Conservation (phyloP, 306 rosid species). For the Canavalia ensiformis region DNA sequence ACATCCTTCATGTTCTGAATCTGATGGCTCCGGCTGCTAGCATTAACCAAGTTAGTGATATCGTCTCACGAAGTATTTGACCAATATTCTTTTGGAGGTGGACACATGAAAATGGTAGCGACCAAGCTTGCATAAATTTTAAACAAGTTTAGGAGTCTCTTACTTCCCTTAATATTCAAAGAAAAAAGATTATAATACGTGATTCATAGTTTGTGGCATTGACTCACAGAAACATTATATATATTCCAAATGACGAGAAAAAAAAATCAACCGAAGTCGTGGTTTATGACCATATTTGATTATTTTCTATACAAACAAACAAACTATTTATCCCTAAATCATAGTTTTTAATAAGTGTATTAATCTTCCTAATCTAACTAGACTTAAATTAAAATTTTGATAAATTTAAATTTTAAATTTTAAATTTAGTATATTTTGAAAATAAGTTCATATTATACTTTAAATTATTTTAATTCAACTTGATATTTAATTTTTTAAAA, state of each 20-base stretch:
- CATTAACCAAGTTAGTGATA: not conserved
- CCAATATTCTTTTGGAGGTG: not conserved
- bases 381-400: too few species aligned
- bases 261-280: too few species aligned
- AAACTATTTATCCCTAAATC: not conserved
- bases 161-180: not conserved
- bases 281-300: not conserved
- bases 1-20: not conserved
- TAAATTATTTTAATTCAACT: too few species aligned
- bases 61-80: not conserved
- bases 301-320: not conserved
- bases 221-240: not conserved
- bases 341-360: too few species aligned
- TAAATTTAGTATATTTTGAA: too few species aligned
- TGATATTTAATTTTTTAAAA: too few species aligned
- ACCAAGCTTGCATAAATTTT: not conserved
- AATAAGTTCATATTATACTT: too few species aligned
- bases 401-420: too few species aligned
- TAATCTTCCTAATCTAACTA: too few species aligned
- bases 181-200: not conserved
- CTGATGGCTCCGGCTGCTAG: not conserved
- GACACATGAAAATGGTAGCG: not conserved
- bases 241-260: too few species aligned
- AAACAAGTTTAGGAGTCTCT: not conserved
- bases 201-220: not conserved